Evolutionary conservation across 148 eudicot genomes (phyloP), one percentile per base, ranked within the genome.

Genomic region (Camellia granthamiana): DNA sequence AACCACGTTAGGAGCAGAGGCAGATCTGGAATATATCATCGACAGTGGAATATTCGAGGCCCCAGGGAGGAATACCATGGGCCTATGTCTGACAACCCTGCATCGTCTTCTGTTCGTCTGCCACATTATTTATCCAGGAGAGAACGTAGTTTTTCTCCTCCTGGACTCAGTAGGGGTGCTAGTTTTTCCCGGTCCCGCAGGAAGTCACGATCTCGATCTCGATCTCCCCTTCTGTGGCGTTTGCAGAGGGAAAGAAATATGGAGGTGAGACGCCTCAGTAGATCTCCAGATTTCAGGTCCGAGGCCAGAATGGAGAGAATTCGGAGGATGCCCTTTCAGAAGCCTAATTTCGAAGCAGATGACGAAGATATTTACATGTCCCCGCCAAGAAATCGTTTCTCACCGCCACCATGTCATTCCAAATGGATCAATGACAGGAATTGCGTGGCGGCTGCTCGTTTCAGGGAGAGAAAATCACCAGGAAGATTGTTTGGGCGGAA

Each of bases 151-250:
- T 83, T 86, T 79, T 88, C 94, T 73, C 92, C 94, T 19, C 64
- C 63, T 74, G 38, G 38, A 30, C 69, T 69, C 14, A 81, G 81
- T 62, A 85, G 88, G 79, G 65, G 75, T 3, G 66, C 78, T 72
- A 85, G 81, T 79, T 60, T 81, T 21, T 56, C 90, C 2, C 82
- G 85, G 58, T 51, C 84, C 67, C 85, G 76, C 19, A 73, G 86
- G 76, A 88, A 84, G 69, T 88, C 94, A 19, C 87, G 91, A 21
- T 92, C 94, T 46, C 87, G 89, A 81, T 93, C 97, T 30, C 82
- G 86, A 54, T 92, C 97, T 8, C 91, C 91, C 8, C 66, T 74
- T 66, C 12, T 81, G 19, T 89, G 86, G 88, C 84, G 80, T 66
- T 11, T 56, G 11, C 88, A 78, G 63, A 79, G 84, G 64, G 87